A percentile compares a stretch with the other conserved stretches of the same genome.
These are phyloP conservation scores for Neonectria ditissima DNA, from an alignment of 2,329 filamentous ascomycete genomes.

Conservation along the genomic window DNA sequence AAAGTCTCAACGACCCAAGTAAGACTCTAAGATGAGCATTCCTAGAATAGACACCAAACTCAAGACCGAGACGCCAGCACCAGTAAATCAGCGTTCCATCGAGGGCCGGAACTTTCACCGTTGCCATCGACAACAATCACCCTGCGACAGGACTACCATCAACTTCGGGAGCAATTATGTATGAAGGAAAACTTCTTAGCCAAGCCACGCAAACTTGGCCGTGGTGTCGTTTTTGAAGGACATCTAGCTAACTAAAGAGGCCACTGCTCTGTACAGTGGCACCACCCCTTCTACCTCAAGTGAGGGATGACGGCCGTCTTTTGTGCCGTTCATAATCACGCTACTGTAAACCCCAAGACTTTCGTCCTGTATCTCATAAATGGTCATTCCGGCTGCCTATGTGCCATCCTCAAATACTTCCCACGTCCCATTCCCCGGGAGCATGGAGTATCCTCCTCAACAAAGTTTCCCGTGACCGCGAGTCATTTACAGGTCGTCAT, in stretches of 20 bases:
- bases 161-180: background rate
- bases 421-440: slow-evolving; percentile 38
- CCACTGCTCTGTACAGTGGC: slow-evolving; percentile 48
- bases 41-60: background rate
- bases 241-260: slow-evolving; percentile 53
- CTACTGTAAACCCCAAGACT: slow-evolving; percentile 51
- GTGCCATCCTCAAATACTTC: slow-evolving; percentile 46
- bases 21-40: background rate
- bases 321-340: slow-evolving; percentile 51
- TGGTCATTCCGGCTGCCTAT: slow-evolving; percentile 52
- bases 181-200: slow-evolving; percentile 38
- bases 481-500: slow-evolving; percentile 70
- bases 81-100: background rate
- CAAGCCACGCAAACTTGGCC: slow-evolving; percentile 47
- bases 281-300: slow-evolving; percentile 49
- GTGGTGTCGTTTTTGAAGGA: slow-evolving; percentile 47
- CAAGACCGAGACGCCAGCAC: background rate
- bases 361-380: slow-evolving; percentile 53
- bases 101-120: background rate
- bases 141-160: background rate
- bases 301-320: slow-evolving; percentile 47
- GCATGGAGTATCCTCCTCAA: slow-evolving; percentile 46
- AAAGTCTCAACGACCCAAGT: background rate
- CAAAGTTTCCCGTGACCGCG: slow-evolving; percentile 44
- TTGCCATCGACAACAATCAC: background rate